Conservation (phyloP, 441 rosid genomes). For the Gossypium laxum region DNA sequence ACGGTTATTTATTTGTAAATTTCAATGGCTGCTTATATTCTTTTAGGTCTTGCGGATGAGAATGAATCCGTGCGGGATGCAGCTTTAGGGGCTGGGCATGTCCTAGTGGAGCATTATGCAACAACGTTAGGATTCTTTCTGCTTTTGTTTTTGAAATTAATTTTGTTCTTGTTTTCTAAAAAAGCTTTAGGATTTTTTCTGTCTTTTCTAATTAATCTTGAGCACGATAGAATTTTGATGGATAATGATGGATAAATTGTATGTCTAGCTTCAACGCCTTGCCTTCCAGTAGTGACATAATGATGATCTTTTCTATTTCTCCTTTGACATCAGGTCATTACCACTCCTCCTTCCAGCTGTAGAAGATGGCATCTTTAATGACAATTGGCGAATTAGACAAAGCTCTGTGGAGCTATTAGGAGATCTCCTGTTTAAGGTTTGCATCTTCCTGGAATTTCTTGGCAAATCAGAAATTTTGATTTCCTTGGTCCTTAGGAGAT, state of each 20-base stretch:
- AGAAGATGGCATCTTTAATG: conserved; percentile 97
- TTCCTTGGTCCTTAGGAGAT: conserved; percentile 8
- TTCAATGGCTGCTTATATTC: conserved; percentile 7
- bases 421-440: conserved; percentile 91
- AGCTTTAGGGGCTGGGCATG: conserved; percentile 98
- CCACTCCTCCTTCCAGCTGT: conserved; percentile 99
- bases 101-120: conserved; percentile 97
- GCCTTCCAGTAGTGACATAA: background rate
- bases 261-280: conserved; percentile 3
- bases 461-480: background rate
- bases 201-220: background rate
- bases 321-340: conserved; percentile 52
- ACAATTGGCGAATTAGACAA: conserved; percentile 98
- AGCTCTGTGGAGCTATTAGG: conserved; percentile 98
- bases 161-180: conserved; percentile 1
- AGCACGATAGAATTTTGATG: background rate
- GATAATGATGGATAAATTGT: background rate
- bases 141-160: conserved; percentile 12
- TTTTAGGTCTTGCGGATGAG: conserved; percentile 94
- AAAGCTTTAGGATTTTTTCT: background rate
- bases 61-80: conserved; percentile 99
- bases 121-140: conserved; percentile 54
- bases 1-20: conserved; percentile 11
- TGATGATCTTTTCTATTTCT: conserved; percentile 7
- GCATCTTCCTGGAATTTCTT: conserved; percentile 9